These are phyloP conservation scores for Escovopsis sp. DNA, from an alignment of 2,329 filamentous ascomycete genomes.

Conservation along the genomic window DNA sequence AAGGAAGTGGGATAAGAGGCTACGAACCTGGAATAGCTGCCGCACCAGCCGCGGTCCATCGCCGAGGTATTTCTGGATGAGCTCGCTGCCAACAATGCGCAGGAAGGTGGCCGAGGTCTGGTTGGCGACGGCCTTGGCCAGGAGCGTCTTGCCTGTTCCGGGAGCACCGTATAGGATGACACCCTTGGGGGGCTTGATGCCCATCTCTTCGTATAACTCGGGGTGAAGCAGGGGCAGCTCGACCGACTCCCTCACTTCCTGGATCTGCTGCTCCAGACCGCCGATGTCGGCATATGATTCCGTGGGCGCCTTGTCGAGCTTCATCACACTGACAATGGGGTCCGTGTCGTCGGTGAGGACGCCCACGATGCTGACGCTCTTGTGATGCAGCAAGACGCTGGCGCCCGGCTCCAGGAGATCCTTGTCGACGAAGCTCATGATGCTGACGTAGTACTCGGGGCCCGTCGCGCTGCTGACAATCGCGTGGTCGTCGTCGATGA, in stretches of 20 bases:
- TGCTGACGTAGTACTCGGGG: constrained; percentile 97
- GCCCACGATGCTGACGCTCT: constrained; percentile 94
- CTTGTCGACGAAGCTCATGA: constrained; percentile 99
- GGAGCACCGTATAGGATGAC: constrained; percentile 97
- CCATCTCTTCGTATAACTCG: constrained; percentile 98
- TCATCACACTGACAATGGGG: constrained; percentile 95
- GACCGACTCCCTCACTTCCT: constrained; percentile 94
- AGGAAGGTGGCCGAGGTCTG: constrained; percentile 98
- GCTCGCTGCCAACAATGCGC: constrained; percentile 88
- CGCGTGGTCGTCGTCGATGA: constrained; percentile 98
- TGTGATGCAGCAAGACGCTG: constrained; percentile 90
- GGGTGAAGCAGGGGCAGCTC: constrained; percentile 90
- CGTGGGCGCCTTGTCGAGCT: constrained; percentile 94
- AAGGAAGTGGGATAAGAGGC: constrained; percentile 99
- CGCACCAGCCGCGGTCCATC: constrained; percentile 89
- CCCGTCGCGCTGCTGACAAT: constrained; percentile 96
- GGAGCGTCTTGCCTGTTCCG: constrained; percentile 88
- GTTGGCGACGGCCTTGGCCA: constrained; percentile 95
- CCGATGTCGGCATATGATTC: constrained; percentile 98
- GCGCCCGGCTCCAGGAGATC: constrained; percentile 92
- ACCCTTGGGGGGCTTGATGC: constrained; percentile 98
- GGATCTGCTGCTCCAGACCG: constrained; percentile 86
- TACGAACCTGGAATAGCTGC: constrained; percentile 54
- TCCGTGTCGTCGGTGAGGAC: constrained; percentile 94
- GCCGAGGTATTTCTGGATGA: constrained; percentile 97